These are phyloP conservation scores for Phellopilus nigrolimitatus DNA, from an alignment of 1,284 basidiomycete genomes.

Conservation along the genomic window DNA sequence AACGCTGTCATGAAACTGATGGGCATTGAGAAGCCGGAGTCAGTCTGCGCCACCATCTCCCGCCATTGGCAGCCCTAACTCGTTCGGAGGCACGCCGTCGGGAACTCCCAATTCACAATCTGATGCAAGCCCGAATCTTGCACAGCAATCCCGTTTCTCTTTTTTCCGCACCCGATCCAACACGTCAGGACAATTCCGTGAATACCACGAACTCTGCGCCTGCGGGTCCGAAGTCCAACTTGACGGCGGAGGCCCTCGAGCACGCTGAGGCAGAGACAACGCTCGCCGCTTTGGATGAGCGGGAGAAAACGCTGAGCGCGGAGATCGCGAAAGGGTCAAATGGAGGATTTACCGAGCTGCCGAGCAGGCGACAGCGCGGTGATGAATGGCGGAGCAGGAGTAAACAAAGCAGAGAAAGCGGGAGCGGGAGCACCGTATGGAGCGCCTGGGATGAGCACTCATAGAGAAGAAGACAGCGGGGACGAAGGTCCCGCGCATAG, in stretches of 20 bases:
- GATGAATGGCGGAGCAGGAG: conserved; percentile 51
- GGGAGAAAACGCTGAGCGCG: conserved; percentile 64
- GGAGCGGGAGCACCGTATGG: conserved; percentile 75
- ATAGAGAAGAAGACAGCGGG: conserved; percentile 39
- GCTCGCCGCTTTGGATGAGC: conserved; percentile 68
- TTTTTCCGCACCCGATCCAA: conserved; percentile 56
- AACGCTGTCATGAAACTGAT: conserved; percentile 88
- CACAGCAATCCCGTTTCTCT: conserved; percentile 51
- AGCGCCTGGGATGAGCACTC: conserved; percentile 73
- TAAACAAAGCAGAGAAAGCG: conserved; percentile 49
- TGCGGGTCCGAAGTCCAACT: conserved; percentile 33
- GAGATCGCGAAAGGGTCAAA: conserved; percentile 70
- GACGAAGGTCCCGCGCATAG: conserved; percentile 11
- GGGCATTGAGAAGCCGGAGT: conserved; percentile 70
- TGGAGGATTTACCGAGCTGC: conserved; percentile 75
- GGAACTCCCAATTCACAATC: conserved; percentile 27
- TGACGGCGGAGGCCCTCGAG: conserved; percentile 71
- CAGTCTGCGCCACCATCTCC: conserved; percentile 34
- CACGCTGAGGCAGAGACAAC: conserved; percentile 71
- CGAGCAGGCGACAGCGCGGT: conserved; percentile 38
- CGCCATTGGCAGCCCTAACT: conserved; percentile 25
- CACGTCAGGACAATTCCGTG: conserved; percentile 39
- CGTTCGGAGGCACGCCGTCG: conserved; percentile 26
- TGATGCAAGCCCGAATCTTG: conserved; percentile 25
- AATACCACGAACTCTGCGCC: conserved; percentile 36